These are phyloP conservation scores for Taiozyma onychis DNA, from an alignment of 1,139 yeast species.

Conservation along the genomic window DNA sequence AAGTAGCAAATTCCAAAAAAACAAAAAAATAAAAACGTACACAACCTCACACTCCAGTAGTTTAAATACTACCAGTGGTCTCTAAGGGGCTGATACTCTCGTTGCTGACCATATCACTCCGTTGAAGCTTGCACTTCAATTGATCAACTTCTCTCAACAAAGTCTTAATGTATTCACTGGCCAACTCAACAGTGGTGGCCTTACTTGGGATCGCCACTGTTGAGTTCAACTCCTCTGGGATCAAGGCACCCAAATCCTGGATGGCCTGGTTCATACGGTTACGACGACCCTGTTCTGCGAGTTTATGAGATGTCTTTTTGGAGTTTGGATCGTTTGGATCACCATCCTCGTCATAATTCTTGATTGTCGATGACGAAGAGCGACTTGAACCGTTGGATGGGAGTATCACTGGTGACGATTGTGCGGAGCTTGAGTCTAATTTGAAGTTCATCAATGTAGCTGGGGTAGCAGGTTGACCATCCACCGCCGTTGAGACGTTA, in stretches of 20 bases:
- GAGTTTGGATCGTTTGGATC: conserved; percentile 24
- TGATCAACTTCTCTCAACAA: conserved; percentile 41
- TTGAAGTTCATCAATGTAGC: conserved; percentile 38
- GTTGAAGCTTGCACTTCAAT: conserved; percentile 23
- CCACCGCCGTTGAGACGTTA: conserved; percentile 14
- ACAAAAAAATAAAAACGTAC: no score
- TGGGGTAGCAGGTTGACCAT: conserved; percentile 29
- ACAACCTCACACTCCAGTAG: no score
- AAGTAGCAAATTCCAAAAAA: not conserved
- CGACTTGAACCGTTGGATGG: conserved; percentile 18
- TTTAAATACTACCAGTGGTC: conserved; percentile 7
- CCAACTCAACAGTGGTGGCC: conserved; percentile 92
- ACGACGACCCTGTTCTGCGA: conserved; percentile 94
- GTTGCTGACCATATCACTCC: conserved; percentile 16
- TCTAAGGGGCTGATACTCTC: conserved; percentile 23
- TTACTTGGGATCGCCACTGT: conserved; percentile 67
- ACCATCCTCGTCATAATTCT: conserved; percentile 5
- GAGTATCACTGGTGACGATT: conserved; percentile 16
- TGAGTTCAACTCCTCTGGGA: conserved; percentile 60
- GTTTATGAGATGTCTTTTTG: conserved; percentile 78
- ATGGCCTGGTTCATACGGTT: conserved; percentile 88
- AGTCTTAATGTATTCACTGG: conserved; percentile 60
- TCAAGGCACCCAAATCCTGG: conserved; percentile 59
- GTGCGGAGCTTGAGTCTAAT: conserved; percentile 9
- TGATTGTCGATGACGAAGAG: conserved; percentile 10